Evolutionary conservation across 75 land plant species (phyloP).

Genomic region (Adiantum capillusveneris): DNA sequence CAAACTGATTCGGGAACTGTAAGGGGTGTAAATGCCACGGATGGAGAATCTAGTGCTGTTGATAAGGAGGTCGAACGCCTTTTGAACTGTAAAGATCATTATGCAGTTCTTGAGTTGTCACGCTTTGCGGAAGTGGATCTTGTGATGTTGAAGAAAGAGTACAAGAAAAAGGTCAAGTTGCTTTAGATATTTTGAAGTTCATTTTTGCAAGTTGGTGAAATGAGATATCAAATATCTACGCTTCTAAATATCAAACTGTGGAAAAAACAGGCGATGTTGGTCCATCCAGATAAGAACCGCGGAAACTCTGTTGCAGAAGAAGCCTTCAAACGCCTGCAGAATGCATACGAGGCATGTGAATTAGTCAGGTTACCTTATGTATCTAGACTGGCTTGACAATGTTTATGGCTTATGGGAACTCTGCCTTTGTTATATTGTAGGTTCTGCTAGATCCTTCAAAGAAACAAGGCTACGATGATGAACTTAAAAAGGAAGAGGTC

Average conservation of each 20-base stretch:
- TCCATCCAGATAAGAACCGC: conserved; percentile 97
- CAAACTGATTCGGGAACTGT: conserved; percentile 6
- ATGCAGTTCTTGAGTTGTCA: conserved; percentile 83
- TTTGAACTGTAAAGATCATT: conserved; percentile 76
- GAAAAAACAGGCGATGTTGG: conserved; percentile 78
- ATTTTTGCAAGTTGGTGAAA: no score
- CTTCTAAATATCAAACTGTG: no score
- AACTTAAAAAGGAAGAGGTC: conserved; percentile 75
- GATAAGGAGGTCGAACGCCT: conserved; percentile 74
- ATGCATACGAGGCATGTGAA: conserved; percentile 86
- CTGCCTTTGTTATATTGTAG: conserved; percentile 17
- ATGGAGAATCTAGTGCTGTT: conserved; percentile 56
- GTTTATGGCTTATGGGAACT: background rate
- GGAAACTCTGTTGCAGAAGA: conserved; percentile 95
- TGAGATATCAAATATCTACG: no score
- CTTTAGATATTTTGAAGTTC: no score
- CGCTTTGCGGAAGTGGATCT: conserved; percentile 62
- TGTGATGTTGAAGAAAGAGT: conserved; percentile 65
- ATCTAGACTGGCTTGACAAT: background rate
- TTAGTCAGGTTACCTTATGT: conserved; percentile 7
- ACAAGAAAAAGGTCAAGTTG: conserved; percentile 87
- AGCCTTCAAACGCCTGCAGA: conserved; percentile 94
- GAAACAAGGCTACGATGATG: conserved; percentile 84
- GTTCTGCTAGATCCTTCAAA: conserved; percentile 78
- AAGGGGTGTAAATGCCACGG: conserved; percentile 6